These are phyloP conservation scores for Allantophomopsis cytisporea DNA, from an alignment of 2,329 filamentous ascomycete species.

Conservation along the genomic window DNA sequence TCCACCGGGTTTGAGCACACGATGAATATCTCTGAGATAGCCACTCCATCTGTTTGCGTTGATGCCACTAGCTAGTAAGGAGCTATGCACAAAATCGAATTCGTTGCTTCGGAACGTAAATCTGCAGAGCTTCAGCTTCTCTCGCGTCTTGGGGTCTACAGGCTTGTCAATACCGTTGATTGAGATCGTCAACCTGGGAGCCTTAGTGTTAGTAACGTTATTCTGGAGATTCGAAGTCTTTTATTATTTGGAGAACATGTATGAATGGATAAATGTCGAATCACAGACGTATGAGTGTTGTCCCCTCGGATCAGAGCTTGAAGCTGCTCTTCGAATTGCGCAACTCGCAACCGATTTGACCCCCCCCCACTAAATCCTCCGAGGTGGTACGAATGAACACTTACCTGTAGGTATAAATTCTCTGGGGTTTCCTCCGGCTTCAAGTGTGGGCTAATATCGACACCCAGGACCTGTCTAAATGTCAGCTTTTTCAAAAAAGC, in stretches of 20 bases:
- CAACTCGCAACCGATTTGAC: too few species aligned
- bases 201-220: too few species aligned
- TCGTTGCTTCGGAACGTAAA: slow-evolving; percentile 56
- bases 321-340: too few species aligned
- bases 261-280: too few species aligned
- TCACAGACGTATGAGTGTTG: too few species aligned
- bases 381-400: background rate
- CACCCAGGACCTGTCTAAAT: slow-evolving; percentile 45
- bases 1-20: slow-evolving; percentile 59
- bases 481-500: background rate
- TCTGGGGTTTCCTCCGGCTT: slow-evolving; percentile 47
- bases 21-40: slow-evolving; percentile 65
- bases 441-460: slow-evolving; percentile 61
- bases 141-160: too few species aligned
- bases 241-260: too few species aligned
- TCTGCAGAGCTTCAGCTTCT: slow-evolving; percentile 16
- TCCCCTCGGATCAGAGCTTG: too few species aligned
- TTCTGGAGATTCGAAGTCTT: too few species aligned
- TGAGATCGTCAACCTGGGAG: slow-evolving; percentile 53
- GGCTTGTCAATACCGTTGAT: slow-evolving; percentile 18
- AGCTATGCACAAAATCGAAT: slow-evolving; percentile 78
- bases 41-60: slow-evolving; percentile 57
- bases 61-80: slow-evolving; percentile 56
- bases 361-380: background rate
- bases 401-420: slow-evolving; percentile 54